phyloP scores from a whole-genome alignment of 1,284 basidiomycete species.

The Trichosporon sp. region DNA sequence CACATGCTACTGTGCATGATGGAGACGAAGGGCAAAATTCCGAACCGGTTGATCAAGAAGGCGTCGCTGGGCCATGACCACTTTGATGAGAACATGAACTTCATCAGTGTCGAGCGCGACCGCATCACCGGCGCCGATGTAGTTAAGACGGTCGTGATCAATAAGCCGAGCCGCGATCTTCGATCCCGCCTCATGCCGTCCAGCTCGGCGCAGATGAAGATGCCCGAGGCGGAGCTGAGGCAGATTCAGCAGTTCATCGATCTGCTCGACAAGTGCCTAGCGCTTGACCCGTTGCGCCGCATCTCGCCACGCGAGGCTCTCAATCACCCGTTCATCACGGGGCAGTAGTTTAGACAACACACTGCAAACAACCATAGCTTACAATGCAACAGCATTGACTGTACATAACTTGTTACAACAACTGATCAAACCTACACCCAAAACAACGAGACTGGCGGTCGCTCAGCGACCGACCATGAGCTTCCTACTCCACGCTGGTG shows the following conservation, averaged over 20 bases:
- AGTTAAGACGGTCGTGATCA: slow-evolving; percentile 71
- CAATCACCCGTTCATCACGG: slow-evolving; percentile 70
- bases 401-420: slow-evolving; percentile 1
- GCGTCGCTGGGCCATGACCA: slow-evolving; percentile 85
- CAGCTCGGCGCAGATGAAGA: slow-evolving; percentile 59
- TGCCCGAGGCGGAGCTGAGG: slow-evolving; percentile 84
- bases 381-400: background rate
- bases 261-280: slow-evolving; percentile 82
- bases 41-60: slow-evolving; percentile 88
- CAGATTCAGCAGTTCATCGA: slow-evolving; percentile 80
- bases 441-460: background rate
- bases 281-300: slow-evolving; percentile 80
- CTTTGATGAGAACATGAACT: slow-evolving; percentile 74
- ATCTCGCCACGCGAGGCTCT: slow-evolving; percentile 84
- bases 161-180: slow-evolving; percentile 77
- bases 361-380: background rate
- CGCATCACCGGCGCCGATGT: slow-evolving; percentile 72
- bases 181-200: slow-evolving; percentile 75
- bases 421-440: background rate
- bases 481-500: background rate
- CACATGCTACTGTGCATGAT: slow-evolving; percentile 97
- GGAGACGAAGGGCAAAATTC: slow-evolving; percentile 92
- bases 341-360: slow-evolving; percentile 3
- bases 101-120: slow-evolving; percentile 67
- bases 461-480: background rate